Evolutionary conservation across 345 rosid species (phyloP), one percentile per base, ranked within the genome.

Genomic region (Eucalyptus sp.): DNA sequence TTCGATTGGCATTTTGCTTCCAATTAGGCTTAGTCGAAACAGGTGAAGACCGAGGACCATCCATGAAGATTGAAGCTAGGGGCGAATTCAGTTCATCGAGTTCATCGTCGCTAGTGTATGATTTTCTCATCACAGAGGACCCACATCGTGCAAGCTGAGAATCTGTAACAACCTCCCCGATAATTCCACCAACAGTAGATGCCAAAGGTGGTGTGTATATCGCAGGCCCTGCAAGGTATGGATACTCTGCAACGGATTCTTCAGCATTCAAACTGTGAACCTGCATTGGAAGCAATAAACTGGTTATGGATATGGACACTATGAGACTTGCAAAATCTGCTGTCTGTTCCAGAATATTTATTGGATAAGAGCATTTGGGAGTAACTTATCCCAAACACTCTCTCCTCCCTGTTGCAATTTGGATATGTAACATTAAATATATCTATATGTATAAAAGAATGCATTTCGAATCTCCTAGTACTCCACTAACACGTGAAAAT

Each of bases 11-110:
- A 85, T 76, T 91, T 85, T 90, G 96, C 89, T 92, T 92, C 93
- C 93, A 91, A 71, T 66, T 71, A 56, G 89, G 90, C 88, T 90
- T 94, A 54, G 89, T 62, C 13, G 89, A 87, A 86, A 54, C 87
- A n/a, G 94, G 90, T 4, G 93, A 91, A 68, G 94, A 68, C 54
- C 44, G 89, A 29, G 89, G 89, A 50, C 88, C 90, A 86, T 91
- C 94, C 31, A 85, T 86, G 90, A 93, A 92, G 90, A 96, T 93
- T 86, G 94, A 92, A 89, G 94, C 92, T 91, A 94, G 89, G 24
- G 98, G 98, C 51, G 95, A 95, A 87, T 93, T 94, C 90, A 96
- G 91, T 91, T 96, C 99, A 88, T 97, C 96, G 31, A 98, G 99
- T 91, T 98, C 98, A 50, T 96, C 98, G 54, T 96, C 98, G 27